Conservation (phyloP, 768 basidiomycete genomes). For the Coprinopsis sp. region DNA sequence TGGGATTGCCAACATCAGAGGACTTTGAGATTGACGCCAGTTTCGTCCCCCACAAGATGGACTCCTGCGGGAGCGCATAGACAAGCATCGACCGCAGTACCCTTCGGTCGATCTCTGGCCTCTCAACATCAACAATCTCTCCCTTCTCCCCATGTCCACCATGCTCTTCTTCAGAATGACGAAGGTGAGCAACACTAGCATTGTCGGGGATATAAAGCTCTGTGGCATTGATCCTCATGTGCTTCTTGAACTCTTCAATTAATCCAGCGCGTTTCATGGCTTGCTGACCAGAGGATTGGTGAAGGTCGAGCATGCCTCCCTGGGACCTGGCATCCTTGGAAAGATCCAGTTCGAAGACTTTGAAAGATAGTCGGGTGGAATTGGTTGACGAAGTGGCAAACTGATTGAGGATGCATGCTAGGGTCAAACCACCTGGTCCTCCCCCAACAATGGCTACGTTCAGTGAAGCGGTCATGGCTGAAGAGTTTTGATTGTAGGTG, state of each 20-base stretch:
- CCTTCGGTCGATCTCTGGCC: conserved; percentile 24
- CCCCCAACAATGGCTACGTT: no score
- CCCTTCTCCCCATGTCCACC: not conserved
- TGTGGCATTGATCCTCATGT: conserved; percentile 16
- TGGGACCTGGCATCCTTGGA: conserved; percentile 17
- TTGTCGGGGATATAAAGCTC: conserved; percentile 14
- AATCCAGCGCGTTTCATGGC: conserved; percentile 23
- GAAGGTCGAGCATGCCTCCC: conserved; percentile 25
- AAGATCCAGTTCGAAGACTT: conserved; percentile 20
- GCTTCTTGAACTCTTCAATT: conserved; percentile 16
- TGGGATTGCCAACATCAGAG: conserved; percentile 3
- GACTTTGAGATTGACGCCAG: conserved; percentile 8
- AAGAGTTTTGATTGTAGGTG: no score
- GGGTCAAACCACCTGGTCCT: conserved; percentile 23
- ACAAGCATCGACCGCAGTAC: conserved; percentile 22
- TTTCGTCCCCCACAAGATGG: conserved; percentile 19
- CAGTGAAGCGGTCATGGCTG: no score
- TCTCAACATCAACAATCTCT: conserved; percentile 4
- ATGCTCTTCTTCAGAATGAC: conserved; percentile 3
- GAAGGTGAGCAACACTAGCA: conserved; percentile 6
- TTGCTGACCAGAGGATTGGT: conserved; percentile 19
- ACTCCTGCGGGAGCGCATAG: conserved; percentile 17
- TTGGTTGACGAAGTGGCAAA: no score
- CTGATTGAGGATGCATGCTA: conserved; percentile 20
- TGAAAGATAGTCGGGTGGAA: no score